These are phyloP conservation scores for Ceratobasidium sp. DNA, from an alignment of 1,284 basidiomycete genomes.

Conservation along the genomic window DNA sequence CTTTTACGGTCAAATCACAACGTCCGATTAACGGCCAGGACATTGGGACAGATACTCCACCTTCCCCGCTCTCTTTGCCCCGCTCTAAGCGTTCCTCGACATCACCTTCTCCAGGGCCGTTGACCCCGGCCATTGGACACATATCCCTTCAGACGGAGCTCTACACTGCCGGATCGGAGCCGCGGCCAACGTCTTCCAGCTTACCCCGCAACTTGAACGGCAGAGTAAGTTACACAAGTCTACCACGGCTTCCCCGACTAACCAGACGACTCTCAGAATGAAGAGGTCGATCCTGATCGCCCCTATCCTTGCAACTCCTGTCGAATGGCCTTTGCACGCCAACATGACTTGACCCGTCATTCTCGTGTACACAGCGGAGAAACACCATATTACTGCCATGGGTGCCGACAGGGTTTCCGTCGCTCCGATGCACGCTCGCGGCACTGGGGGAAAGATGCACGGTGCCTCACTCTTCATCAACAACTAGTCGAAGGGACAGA, in stretches of 20 bases:
- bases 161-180: background rate
- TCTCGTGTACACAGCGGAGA: slow-evolving; percentile 64
- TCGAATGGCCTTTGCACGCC: slow-evolving; percentile 72
- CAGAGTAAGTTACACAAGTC: slow-evolving; percentile 12
- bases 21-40: slow-evolving; percentile 8
- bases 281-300: slow-evolving; percentile 54
- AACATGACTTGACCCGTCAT: slow-evolving; percentile 77
- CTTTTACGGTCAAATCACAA: slow-evolving; percentile 35
- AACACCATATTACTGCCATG: slow-evolving; percentile 70
- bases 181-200: slow-evolving; percentile 13
- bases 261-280: slow-evolving; percentile 18
- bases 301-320: slow-evolving; percentile 68
- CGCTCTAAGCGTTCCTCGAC: slow-evolving; percentile 32
- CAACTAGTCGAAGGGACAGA: slow-evolving; percentile 34
- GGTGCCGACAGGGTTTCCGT: slow-evolving; percentile 73
- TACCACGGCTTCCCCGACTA: slow-evolving; percentile 6
- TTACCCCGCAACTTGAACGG: slow-evolving; percentile 2
- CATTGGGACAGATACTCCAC: slow-evolving; percentile 24
- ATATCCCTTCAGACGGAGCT: slow-evolving; percentile 31
- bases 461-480: slow-evolving; percentile 33
- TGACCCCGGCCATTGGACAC: slow-evolving; percentile 34
- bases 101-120: slow-evolving; percentile 33
- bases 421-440: slow-evolving; percentile 75
- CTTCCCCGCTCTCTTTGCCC: slow-evolving; percentile 23
- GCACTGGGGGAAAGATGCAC: slow-evolving; percentile 50